Base-by-base conservation (phyloP, 495 filamentous ascomycete genomes). In the Haplographium delicatum region DNA sequence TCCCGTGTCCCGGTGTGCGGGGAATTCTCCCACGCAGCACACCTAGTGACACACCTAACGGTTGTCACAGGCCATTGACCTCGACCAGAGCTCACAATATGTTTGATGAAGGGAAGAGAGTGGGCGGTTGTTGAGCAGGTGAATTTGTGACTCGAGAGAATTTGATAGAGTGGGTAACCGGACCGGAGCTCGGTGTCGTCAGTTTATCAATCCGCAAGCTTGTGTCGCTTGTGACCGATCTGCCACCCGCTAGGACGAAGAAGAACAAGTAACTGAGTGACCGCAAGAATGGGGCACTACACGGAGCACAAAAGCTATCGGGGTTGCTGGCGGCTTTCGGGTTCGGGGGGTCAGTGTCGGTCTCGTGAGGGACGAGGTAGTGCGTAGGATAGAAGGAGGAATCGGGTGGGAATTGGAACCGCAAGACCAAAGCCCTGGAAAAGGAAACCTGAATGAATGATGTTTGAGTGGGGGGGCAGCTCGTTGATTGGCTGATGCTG, bases 11-110 rank as follows among this genome's bases (percentile, higher is more conserved):
- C 65, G 65, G 64, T 72, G 68, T 75, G 73, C 73, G 74, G 73
- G 73, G 73, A 75, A 72, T 56, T 59, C 59, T 68, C 73, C 69
- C 71, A 67, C 71, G 69, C 71, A 70, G 65, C 66, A 68, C 66
- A 71, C 22, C 72, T 55, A 59, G 51, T 50, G 54, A 63, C 57
- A 59, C 61, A 54, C 39, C 67, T 74, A 74, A 54, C 62, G 66
- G 61, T 65, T 66, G 61, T 67, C 64, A 62, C 67, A 64, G 68
- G 62, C 65, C 74, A 78, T 76, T 68, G 66, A 62, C 70, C 22
- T 43, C 31, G 24, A 50, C 42, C 18, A 51, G 23, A 16, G 16
- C 10, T 15, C 20, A 8, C 20, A 44, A 54, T 15, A 5, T 27
- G 42, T 44, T 25, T 27, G 10, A 11, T 9, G 30, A 31, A 25